Conservation (phyloP, 768 basidiomycete genomes). For the Pulveroboletus sp. region DNA sequence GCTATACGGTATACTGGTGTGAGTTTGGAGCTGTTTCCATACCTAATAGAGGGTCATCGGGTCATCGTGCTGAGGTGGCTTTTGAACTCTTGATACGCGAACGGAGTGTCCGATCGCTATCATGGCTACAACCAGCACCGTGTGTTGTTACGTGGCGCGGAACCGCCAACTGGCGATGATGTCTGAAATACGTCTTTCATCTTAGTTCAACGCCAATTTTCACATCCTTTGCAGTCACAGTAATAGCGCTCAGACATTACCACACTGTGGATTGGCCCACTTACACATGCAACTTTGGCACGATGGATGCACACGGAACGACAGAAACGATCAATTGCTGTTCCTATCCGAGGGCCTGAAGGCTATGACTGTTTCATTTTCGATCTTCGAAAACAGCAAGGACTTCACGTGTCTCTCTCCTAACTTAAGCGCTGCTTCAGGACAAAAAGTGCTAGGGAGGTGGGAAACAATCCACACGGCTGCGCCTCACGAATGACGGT, state of each 20-base stretch:
- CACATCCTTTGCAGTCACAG: no score
- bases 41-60: not conserved
- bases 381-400: slow-evolving; percentile 13
- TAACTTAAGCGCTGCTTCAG: not conserved
- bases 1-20: not conserved
- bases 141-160: not conserved
- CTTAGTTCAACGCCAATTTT: no score
- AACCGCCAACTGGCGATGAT: not conserved
- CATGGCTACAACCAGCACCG: not conserved
- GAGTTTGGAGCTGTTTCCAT: not conserved
- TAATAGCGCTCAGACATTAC: no score
- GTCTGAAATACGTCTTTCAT: no score
- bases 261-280: no score
- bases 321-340: not conserved
- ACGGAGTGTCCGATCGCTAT: no score
- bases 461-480: slow-evolving; percentile 2
- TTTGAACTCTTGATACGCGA: not conserved
- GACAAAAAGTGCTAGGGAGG: not conserved
- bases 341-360: slow-evolving; percentile 3
- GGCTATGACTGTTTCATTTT: slow-evolving; percentile 18
- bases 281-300: no score
- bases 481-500: slow-evolving; percentile 2
- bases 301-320: not conserved
- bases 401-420: slow-evolving; percentile 15
- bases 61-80: not conserved